Base-by-base conservation (phyloP, 148 eudicot species). In the Linanthus parryae region DNA sequence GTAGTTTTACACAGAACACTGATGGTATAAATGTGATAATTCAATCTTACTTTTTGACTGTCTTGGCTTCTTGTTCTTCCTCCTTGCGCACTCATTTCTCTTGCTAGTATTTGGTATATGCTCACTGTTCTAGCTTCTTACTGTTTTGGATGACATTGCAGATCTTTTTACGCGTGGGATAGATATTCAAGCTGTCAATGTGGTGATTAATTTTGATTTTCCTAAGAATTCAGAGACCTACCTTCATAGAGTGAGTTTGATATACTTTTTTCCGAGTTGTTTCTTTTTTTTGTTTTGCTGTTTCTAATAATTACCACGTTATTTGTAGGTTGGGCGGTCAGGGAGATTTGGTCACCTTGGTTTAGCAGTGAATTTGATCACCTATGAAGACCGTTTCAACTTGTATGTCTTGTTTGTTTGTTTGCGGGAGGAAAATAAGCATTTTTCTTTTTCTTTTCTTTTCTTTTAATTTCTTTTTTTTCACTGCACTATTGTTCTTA, bases 301-400 rank as follows among this genome's bases (percentile, higher is more conserved):
- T 28, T 45, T 43, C 29, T 33, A 11, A 17, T 49, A 15, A 41
- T 55, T 36, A 22, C 61, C 20, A 15, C 54, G 48, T 39, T 55
- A 19, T 28, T 24, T 19, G 16, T 64, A 85, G 97, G 95, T 89
- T 63, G 97, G 95, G 58, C 90, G 97, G 59, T 85, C 91, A 33
- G 97, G 97, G 53, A 85, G 97, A 58, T 89, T 70, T 65, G 95
- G 95, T 31, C 95, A 85, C 77, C 91, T 89, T 57, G 97, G 97
- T 33, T 74, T 88, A 54, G 94, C 96, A 54, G 94, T 88, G 68
- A 88, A 78, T 75, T 64, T 88, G 76, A 81, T 88, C 45, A 88
- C 96, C 54, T 88, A 72, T 48, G 94, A 84, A 65, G 96, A 88
- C 57, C 89, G 97, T 38, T 82, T 82, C 62, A 89, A 89, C 66